A percentile compares a stretch with the other conserved stretches of the same genome.
Conservation (phyloP, 2,329 filamentous ascomycete genomes). For the Tolypocladium pustulatum region DNA sequence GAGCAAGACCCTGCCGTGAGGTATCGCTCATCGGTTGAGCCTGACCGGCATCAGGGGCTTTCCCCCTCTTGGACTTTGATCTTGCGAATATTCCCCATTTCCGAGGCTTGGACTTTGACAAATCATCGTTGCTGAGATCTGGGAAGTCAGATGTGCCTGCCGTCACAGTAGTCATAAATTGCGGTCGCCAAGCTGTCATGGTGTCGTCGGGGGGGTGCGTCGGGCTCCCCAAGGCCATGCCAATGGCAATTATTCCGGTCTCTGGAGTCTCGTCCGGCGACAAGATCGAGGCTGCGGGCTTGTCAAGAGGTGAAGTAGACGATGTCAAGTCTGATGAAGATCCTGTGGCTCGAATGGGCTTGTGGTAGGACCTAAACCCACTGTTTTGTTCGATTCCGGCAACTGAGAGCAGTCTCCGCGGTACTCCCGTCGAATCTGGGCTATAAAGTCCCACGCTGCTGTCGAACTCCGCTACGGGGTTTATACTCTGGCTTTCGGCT, state of each 20-base stretch:
- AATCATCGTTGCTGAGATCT: slow-evolving; percentile 9
- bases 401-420: slow-evolving; percentile 27
- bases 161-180: slow-evolving; percentile 12
- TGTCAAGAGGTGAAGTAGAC: slow-evolving; percentile 8
- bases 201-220: slow-evolving; percentile 24
- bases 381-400: slow-evolving; percentile 15
- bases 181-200: slow-evolving; percentile 17
- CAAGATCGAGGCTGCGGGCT: neutral
- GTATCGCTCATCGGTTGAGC: neutral
- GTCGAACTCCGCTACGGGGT: neutral
- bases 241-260: slow-evolving; percentile 41
- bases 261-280: slow-evolving; percentile 19
- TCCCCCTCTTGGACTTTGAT: slow-evolving; percentile 23
- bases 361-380: slow-evolving; percentile 28
- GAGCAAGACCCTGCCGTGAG: neutral
- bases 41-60: neutral
- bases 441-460: neutral
- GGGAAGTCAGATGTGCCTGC: slow-evolving; percentile 9
- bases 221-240: slow-evolving; percentile 66
- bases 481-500: neutral
- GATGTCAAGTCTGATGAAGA: slow-evolving; percentile 31
- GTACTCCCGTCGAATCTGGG: slow-evolving; percentile 34
- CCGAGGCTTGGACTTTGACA: slow-evolving; percentile 35
- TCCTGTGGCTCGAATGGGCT: slow-evolving; percentile 28
- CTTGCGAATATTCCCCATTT: slow-evolving; percentile 50